These are phyloP conservation scores for Gloeostereum incarnatum DNA, from an alignment of 768 basidiomycete genomes.

Conservation along the genomic window DNA sequence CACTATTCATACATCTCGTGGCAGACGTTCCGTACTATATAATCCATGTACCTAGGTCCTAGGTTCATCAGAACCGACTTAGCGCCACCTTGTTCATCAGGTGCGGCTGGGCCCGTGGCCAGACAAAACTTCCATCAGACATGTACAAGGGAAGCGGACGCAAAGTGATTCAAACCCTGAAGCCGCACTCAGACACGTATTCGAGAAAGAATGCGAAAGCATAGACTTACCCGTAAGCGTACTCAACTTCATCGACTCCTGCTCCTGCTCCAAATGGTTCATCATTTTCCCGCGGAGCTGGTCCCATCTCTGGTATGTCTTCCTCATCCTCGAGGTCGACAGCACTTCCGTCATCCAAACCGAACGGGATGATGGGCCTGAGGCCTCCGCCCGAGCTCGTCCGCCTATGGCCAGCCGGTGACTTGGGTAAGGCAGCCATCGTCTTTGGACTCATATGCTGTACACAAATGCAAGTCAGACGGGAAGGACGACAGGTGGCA, in stretches of 20 bases:
- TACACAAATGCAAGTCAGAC: constrained; percentile 4
- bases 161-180: too few species aligned
- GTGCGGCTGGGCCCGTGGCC: too few species aligned
- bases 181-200: too few species aligned
- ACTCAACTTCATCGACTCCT: constrained; percentile 86
- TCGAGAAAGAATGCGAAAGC: too few species aligned
- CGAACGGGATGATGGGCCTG: constrained; percentile 68
- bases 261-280: constrained; percentile 71
- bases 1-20: too few species aligned
- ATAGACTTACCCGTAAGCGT: constrained; percentile 67
- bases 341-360: constrained; percentile 68
- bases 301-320: constrained; percentile 45
- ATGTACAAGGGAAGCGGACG: too few species aligned
- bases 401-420: constrained; percentile 73
- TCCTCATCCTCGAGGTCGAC: constrained; percentile 39
- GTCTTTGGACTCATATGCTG: constrained; percentile 97
- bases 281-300: constrained; percentile 65
- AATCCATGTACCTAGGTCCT: too few species aligned
- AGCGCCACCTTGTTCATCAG: too few species aligned
- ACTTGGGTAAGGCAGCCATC: constrained; percentile 88
- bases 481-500: constrained; percentile 3
- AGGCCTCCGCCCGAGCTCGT: constrained; percentile 81
- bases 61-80: too few species aligned
- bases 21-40: too few species aligned
- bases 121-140: too few species aligned